Percentiles rank a stretch among this genome's conserved stretches.
These are phyloP conservation scores for Obba rivulosa DNA, from an alignment of 768 basidiomycete genomes.

Conservation along the genomic window DNA sequence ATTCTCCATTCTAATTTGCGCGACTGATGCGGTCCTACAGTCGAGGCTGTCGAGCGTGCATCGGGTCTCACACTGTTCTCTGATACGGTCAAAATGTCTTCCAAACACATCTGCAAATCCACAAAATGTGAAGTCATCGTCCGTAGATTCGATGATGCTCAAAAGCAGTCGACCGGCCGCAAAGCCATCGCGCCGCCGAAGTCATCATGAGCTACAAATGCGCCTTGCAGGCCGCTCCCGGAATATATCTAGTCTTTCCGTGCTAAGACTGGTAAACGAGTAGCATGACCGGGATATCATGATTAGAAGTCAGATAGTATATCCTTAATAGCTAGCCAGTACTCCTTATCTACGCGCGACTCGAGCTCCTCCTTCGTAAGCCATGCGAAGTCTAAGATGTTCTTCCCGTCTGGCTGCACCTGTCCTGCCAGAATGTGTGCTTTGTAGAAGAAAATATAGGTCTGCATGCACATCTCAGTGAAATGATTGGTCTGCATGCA, in stretches of 20 bases:
- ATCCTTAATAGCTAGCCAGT: conserved; percentile 76
- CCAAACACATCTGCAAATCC: conserved; percentile 85
- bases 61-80: conserved; percentile 88
- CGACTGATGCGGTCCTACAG: conserved; percentile 33
- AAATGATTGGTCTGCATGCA: neutral
- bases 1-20: neutral
- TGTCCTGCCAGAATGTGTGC: conserved; percentile 91
- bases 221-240: too few species aligned
- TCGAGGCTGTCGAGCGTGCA: conserved; percentile 88
- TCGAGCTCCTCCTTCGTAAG: conserved; percentile 89
- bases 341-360: conserved; percentile 55
- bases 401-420: conserved; percentile 50
- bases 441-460: conserved; percentile 85
- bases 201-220: conserved; percentile 4
- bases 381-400: conserved; percentile 82
- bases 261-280: neutral
- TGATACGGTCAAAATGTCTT: conserved; percentile 61
- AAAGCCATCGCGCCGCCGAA: conserved; percentile 47
- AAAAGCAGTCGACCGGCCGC: conserved; percentile 53
- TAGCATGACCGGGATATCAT: neutral
- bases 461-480: conserved; percentile 34
- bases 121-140: conserved; percentile 87
- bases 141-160: conserved; percentile 86
- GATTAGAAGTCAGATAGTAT: conserved; percentile 64
- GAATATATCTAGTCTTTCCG: neutral